phyloP scores from a whole-genome alignment of 148 eudicot species.

The Camellia sinensis region DNA sequence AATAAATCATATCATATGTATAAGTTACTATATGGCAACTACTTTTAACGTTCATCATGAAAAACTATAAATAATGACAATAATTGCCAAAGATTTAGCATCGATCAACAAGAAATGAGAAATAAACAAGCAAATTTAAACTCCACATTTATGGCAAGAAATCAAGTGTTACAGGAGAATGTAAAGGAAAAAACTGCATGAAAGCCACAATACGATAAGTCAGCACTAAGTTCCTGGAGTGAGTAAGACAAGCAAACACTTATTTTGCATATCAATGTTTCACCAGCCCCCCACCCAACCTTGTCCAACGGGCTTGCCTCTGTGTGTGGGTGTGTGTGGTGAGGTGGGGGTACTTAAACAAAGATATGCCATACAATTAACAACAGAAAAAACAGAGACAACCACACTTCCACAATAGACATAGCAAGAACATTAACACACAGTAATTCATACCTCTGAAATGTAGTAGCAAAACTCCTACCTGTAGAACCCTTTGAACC shows the following conservation, averaged over 20 bases:
- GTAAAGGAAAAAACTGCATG: neutral
- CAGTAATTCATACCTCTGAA: conserved; percentile 4
- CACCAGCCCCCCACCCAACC: neutral
- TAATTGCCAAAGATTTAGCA: neutral
- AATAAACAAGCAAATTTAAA: neutral
- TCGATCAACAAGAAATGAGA: neutral
- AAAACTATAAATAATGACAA: neutral
- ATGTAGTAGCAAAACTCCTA: neutral
- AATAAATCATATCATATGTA: neutral
- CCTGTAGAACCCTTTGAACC: conserved; percentile 17
- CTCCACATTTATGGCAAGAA: neutral
- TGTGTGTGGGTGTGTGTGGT: too few species aligned
- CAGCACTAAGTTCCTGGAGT: neutral
- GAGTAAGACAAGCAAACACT: neutral
- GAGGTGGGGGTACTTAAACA: too few species aligned
- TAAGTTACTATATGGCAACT: neutral
- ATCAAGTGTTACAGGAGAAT: neutral
- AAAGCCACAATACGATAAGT: neutral
- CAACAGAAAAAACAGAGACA: neutral
- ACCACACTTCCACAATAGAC: neutral
- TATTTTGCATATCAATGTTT: neutral
- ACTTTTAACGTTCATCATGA: neutral
- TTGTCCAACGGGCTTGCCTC: too few species aligned
- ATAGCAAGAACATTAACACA: neutral
- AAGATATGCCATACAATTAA: neutral